Percentiles rank a stretch among this genome's conserved stretches.
Evolutionary conservation across 148 eudicot genomes (phyloP).

Genomic region (Amaranthus palmeri): DNA sequence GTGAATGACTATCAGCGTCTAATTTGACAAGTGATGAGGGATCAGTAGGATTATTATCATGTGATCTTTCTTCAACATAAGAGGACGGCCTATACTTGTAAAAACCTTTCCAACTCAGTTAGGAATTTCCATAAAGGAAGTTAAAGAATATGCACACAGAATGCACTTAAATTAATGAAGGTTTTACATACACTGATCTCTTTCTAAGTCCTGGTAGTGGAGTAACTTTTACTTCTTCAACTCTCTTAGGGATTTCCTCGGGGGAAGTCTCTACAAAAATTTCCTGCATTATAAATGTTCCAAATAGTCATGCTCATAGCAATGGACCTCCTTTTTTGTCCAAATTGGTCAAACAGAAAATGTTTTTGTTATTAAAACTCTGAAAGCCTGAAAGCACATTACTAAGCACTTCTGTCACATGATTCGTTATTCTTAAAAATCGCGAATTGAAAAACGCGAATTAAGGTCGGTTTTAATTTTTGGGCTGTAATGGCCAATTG

Average conservation of each 20-base stretch:
- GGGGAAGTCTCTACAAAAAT: slow-evolving; percentile 32
- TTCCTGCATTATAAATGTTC: slow-evolving; percentile 25
- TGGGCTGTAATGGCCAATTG: too few species aligned
- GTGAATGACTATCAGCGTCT: slow-evolving; percentile 59
- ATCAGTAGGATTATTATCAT: slow-evolving; percentile 36
- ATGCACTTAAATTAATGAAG: not conserved
- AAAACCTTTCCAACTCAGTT: slow-evolving; percentile 4
- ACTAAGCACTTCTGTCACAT: not conserved
- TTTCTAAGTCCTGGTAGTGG: slow-evolving; percentile 64
- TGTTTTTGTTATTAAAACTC: not conserved
- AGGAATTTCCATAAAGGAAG: not conserved
- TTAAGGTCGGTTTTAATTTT: too few species aligned
- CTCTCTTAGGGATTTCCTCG: slow-evolving; percentile 34
- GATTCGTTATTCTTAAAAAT: too few species aligned
- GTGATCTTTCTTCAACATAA: slow-evolving; percentile 35
- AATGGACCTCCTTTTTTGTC: not conserved
- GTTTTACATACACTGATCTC: slow-evolving; percentile 62
- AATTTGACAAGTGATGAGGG: slow-evolving; percentile 51
- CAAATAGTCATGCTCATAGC: slow-evolving; percentile 5
- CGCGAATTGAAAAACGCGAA: too few species aligned
- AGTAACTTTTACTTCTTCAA: slow-evolving; percentile 38
- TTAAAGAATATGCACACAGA: not conserved
- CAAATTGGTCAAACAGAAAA: not conserved
- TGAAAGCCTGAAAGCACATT: not conserved
- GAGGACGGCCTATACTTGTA: slow-evolving; percentile 43